Base-by-base conservation (phyloP, 371 early-diverging fungal genomes). In the Batkoa obscura region DNA sequence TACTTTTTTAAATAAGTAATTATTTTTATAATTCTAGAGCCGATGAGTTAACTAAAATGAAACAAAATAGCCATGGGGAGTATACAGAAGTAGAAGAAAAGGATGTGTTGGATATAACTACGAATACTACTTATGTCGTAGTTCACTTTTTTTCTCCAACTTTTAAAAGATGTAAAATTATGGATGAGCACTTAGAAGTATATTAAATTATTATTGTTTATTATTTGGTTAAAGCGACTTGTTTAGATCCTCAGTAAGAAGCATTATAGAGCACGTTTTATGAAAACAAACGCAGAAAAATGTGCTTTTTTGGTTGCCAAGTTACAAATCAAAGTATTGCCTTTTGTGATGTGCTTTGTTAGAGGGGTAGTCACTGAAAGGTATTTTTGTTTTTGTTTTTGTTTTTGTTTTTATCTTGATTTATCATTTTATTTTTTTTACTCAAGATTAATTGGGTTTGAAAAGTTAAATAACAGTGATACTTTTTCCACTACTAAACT, bases 121-220 rank as follows among this genome's bases (percentile, higher is more conserved):
- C 90, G 34, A 71, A 68, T 17, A 73, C 77, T n/a, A 77, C 81
- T 50, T 69, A 76, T 43, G 76, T 77, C 34, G 84, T 89, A 2
- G 82, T 89, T 6, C 93, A 94, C 61, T 97, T 97, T 62, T 86
- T 71, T 49, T 94, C 91, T 62, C 73, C 79, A 50, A 90, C 92
- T 58, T 97, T 95, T 69, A 76, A 88, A 58, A 75, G 91, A 43
- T 95, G 98, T 63, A 79, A 86, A 64, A 88, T 94, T 48, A 81
- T 97, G 70, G 92, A 95, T 68, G 79, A 69, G 57, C 95, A 97
- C 66, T 64, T 94, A 47, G 78, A 80, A 64, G 80, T 81, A 68
- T 41, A n/a, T 55, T 43, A 2, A 31, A 41, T 36, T 41, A 6
- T 43, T n/a, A 12, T 3, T 33, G n/a, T 55, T 45, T 4, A 23